Base-by-base conservation (phyloP, 805 yeast genomes). In the Pichia gijzeniarum region DNA sequence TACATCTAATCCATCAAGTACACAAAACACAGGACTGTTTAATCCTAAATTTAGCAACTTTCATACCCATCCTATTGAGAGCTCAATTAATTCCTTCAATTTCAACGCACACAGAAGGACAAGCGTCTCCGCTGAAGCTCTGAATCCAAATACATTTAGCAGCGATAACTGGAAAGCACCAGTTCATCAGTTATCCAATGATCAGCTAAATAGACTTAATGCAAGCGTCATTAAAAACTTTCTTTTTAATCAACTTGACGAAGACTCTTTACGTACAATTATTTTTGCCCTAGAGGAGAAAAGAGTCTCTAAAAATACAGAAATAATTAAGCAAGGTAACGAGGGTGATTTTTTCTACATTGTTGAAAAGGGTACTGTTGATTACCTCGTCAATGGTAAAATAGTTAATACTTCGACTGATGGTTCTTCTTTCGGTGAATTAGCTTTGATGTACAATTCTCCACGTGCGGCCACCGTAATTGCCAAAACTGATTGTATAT, bases 401-500 rank as follows among this genome's bases (percentile, higher is more conserved):
- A 76, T 79, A 57, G 91, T 89, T 33, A 82, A 77, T 60, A 71
- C 84, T 1, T 75, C 86, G n/a, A 83, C 86, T 9, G 80, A 87
- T 34, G 97, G 98, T 6, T 79, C 95, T 4, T 82, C 91, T 38
- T 93, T 93, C 66, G 99, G 99, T 61, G 99, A 93, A 66, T 75
- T 93, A 59, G 99, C 99, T 3, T 74, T 93, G 57, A 89, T 93
- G 96, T 91, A 93, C 70, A 91, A 93, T 64, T 81, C 96, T 17
- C 97, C 97, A 50, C 81, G 99, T 67, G 98, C 98, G 7, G 98
- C 98, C 9, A 88, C 98, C 1, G 97, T 86, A 1, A 57, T 74
- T 22, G 90, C 96, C 9, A 64, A 71, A 20, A 73, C 85, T 7
- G 87, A 84, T 49, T 74, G 83, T 57, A 78, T 79, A 28, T 72